These are phyloP conservation scores for Danielozyma ontarioensis DNA, from an alignment of 805 yeast genomes.

Conservation along the genomic window DNA sequence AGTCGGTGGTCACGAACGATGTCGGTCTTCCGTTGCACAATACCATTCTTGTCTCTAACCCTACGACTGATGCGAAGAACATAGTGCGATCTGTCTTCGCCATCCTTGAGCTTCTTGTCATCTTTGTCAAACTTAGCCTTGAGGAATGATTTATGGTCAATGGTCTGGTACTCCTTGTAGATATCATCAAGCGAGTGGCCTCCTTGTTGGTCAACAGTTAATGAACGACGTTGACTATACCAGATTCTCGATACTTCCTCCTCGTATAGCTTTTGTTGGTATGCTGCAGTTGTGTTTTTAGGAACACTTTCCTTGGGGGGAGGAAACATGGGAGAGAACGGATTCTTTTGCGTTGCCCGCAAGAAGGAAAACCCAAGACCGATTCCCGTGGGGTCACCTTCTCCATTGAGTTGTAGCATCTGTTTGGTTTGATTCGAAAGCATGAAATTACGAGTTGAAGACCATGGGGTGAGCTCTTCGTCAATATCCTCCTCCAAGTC, in stretches of 20 bases:
- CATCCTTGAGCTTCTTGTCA: constrained; percentile 26
- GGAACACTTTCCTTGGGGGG: constrained; percentile 33
- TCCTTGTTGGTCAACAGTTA: constrained; percentile 35
- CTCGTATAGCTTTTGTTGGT: constrained; percentile 87
- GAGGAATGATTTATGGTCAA: constrained; percentile 25
- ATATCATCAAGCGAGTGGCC: constrained; percentile 34
- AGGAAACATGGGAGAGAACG: constrained; percentile 48
- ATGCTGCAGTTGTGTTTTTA: constrained; percentile 36
- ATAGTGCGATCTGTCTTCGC: constrained; percentile 10
- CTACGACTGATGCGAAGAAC: constrained; percentile 61
- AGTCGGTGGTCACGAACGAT: constrained; percentile 80
- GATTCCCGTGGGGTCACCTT: constrained; percentile 90
- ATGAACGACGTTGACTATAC: constrained; percentile 71
- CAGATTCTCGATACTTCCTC: constrained; percentile 85
- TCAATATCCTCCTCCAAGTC: constrained; percentile 56
- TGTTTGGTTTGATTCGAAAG: constrained; percentile 96
- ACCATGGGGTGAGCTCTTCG: constrained; percentile 93
- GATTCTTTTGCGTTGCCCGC: constrained; percentile 93
- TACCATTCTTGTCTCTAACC: constrained; percentile 78
- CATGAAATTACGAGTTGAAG: constrained; percentile 82
- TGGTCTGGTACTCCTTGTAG: constrained; percentile 34
- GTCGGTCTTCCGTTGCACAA: constrained; percentile 75
- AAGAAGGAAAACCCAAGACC: constrained; percentile 86
- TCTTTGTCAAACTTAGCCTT: constrained; percentile 32
- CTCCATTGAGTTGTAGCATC: constrained; percentile 91